Conservation (phyloP, 345 rosid species). For the Linum tenue region DNA sequence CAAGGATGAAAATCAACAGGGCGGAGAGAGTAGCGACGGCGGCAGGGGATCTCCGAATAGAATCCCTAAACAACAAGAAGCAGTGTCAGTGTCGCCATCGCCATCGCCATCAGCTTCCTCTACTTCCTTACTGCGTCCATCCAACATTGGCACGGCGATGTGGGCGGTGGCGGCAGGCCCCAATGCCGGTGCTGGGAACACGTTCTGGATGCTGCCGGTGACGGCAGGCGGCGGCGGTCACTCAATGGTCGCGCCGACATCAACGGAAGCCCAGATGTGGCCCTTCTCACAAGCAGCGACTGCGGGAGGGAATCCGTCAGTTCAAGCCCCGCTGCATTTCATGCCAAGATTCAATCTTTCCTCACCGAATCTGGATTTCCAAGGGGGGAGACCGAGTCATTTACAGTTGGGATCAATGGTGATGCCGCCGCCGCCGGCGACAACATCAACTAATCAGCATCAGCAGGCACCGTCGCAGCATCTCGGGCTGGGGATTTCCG, state of each 20-base stretch:
- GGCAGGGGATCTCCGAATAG: constrained; percentile 23
- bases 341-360: constrained; percentile 48
- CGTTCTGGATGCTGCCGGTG: constrained; percentile 71
- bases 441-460: constrained; percentile 10
- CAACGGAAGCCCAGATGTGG: constrained; percentile 48
- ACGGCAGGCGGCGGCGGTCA: constrained; percentile 23
- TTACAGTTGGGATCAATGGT: constrained; percentile 59
- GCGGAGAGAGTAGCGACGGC: constrained; percentile 22
- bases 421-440: constrained; percentile 16
- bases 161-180: constrained; percentile 64
- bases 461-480: constrained; percentile 48
- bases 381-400: constrained; percentile 41
- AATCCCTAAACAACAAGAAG: constrained; percentile 21
- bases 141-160: constrained; percentile 47
- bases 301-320: constrained; percentile 5
- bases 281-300: constrained; percentile 30
- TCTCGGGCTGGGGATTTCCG: constrained; percentile 54
- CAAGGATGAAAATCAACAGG: constrained; percentile 37
- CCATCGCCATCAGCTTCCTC: constrained; percentile 16
- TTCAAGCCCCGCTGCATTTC: constrained; percentile 47
- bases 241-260: constrained; percentile 13
- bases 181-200: constrained; percentile 36
- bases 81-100: constrained; percentile 9
- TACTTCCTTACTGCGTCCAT: constrained; percentile 24
- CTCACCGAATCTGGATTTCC: constrained; percentile 42